Percentiles rank a stretch among this genome's conserved stretches.
phyloP scores from a whole-genome alignment of 768 basidiomycete genomes.

The Leccinum longicurvipes region DNA sequence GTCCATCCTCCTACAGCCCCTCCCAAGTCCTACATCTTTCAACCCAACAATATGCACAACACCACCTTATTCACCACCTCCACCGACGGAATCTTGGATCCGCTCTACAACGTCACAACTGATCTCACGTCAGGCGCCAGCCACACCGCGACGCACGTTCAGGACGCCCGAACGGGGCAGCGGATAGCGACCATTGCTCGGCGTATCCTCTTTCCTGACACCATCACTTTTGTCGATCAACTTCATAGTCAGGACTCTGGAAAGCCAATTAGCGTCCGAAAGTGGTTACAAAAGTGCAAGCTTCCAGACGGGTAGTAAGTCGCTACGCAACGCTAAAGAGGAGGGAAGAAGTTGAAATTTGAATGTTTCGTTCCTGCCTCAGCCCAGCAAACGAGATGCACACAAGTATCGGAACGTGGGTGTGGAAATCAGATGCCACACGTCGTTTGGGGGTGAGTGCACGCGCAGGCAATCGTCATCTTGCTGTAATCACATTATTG shows the following conservation, averaged over 20 bases:
- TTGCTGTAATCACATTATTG: not conserved
- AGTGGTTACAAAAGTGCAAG: constrained; percentile 11
- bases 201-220: constrained; percentile 13
- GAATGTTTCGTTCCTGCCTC: not conserved
- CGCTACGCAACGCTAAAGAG: not conserved
- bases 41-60: constrained; percentile 8
- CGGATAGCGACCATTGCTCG: constrained; percentile 4
- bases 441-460: constrained; percentile 12
- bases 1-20: not conserved
- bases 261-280: constrained; percentile 7
- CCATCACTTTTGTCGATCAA: constrained; percentile 7
- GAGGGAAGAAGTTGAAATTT: not conserved
- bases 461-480: not conserved
- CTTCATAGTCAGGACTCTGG: not conserved
- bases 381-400: constrained; percentile 11
- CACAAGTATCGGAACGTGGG: not conserved
- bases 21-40: constrained; percentile 8
- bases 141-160: not conserved
- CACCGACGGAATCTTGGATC: not conserved
- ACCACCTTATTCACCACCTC: constrained; percentile 8
- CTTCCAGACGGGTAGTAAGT: constrained; percentile 15
- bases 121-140: constrained; percentile 4
- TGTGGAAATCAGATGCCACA: constrained; percentile 14
- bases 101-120: constrained; percentile 13
- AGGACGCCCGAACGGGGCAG: constrained; percentile 5